Evolutionary conservation across 208 protist species (phyloP), one percentile per base, ranked within the genome.

Genomic region (Leishmania amazonensis): DNA sequence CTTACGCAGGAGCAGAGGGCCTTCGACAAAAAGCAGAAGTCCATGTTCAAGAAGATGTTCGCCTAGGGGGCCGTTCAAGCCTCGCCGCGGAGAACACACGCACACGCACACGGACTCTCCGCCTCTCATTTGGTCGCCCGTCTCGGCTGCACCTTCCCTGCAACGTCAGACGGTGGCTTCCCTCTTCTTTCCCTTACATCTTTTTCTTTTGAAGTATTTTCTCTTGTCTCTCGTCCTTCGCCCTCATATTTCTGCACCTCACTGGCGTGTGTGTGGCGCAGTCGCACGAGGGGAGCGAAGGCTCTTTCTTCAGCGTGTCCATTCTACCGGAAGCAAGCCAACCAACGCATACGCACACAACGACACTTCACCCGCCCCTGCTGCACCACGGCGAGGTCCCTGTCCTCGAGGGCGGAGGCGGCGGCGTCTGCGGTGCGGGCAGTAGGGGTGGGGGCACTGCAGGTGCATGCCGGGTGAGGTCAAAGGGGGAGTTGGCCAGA

Each of bases 41-140:
- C 85, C 0, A 51, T 91, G 8, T 98, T 93, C 81, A 95, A 93
- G 86, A 95, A 95, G 64, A 94, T 98, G 91, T 98, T 98, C 64
- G 79, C 87, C 42, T 95, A 83, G 87, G 15, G n/a, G 45, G 45
- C 51, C 28, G 7, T 35, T n/a, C 70, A 31, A n/a, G 70, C 8
- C 11, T 67, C 9, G 9, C 8, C 45, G 24, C 11, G 0, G 42
- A 53, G 28, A 74, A 31, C 28, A 2, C 54, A 11, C 24, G 7
- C 6, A n/a, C 57, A 62, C 24, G 24, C 24, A 24, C 24, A 38
- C 28, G 1, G 9, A 31, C 70, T 38, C 45, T 53, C 42, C n/a
- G 70, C 24, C 28, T 74, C 21, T 35, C 70, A 8, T 53, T 78
- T 72, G 9, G n/a, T 58, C 28, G 11, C 13, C 17, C 5, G 13